Percentiles rank a stretch among this genome's conserved stretches.
phyloP scores from a whole-genome alignment of 495 filamentous ascomycete genomes.

The Tirmania nivea region DNA sequence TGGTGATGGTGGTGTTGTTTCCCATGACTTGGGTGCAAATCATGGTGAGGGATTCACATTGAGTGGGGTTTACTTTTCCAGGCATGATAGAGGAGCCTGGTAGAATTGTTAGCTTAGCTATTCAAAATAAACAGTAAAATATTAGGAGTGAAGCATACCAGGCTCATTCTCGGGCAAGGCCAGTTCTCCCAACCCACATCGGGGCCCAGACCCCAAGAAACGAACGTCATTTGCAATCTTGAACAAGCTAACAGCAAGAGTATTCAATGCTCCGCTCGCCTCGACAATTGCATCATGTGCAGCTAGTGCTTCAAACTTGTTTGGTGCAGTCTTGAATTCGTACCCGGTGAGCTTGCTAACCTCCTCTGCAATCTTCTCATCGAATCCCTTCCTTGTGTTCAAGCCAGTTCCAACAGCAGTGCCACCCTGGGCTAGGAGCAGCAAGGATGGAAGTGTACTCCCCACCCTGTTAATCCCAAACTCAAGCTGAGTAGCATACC shows the following conservation, averaged over 20 bases:
- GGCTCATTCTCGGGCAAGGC: constrained; percentile 93
- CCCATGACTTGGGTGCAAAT: constrained; percentile 93
- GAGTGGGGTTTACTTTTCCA: constrained; percentile 96
- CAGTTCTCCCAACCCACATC: constrained; percentile 87
- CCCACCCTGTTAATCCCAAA: constrained; percentile 76
- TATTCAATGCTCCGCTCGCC: constrained; percentile 81
- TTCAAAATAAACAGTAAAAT: too few species aligned
- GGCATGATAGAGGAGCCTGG: constrained; percentile 87
- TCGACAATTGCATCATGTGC: constrained; percentile 92
- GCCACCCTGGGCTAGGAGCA: constrained; percentile 79
- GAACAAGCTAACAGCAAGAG: constrained; percentile 74
- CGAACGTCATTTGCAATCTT: constrained; percentile 98
- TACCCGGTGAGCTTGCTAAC: constrained; percentile 79
- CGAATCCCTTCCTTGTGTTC: constrained; percentile 94
- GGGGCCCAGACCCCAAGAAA: constrained; percentile 86
- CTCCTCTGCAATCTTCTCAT: constrained; percentile 72
- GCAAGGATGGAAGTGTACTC: constrained; percentile 58
- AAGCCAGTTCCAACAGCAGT: constrained; percentile 94
- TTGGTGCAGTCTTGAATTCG: constrained; percentile 86
- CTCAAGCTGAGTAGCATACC: constrained; percentile 86
- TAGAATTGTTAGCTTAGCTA: too few species aligned
- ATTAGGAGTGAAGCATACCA: not conserved
- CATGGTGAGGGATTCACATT: constrained; percentile 97
- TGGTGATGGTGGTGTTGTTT: constrained; percentile 76
- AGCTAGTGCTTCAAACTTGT: constrained; percentile 98